Conservation (phyloP, 2,329 filamentous ascomycete species). For the Alternaria sp. region DNA sequence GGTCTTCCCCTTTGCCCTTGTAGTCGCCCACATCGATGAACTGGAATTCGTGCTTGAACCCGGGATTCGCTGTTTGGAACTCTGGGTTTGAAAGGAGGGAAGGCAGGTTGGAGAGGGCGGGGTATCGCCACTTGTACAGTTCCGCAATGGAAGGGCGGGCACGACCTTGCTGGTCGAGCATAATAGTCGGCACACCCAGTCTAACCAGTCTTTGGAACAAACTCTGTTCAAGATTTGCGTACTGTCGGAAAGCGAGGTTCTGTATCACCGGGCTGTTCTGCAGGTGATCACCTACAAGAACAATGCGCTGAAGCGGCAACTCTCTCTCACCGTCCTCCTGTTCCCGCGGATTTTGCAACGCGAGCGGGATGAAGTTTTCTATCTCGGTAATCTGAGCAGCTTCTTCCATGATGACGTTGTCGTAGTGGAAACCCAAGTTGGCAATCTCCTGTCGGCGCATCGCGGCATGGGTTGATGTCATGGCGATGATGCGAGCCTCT, state of each 20-base stretch:
- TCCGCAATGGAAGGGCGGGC: constrained; percentile 85
- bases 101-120: constrained; percentile 79
- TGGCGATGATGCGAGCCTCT: constrained; percentile 96
- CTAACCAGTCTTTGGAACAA: constrained; percentile 91
- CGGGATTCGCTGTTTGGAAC: constrained; percentile 84
- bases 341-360: constrained; percentile 78
- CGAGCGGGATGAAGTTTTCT: constrained; percentile 93
- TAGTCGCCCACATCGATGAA: constrained; percentile 97
- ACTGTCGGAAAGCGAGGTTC: constrained; percentile 91
- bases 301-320: constrained; percentile 82
- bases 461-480: constrained; percentile 98
- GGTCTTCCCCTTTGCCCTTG: constrained; percentile 85
- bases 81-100: constrained; percentile 73
- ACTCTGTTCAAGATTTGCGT: constrained; percentile 94
- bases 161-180: constrained; percentile 91
- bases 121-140: constrained; percentile 94
- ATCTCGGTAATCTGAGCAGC: constrained; percentile 97
- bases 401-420: constrained; percentile 98
- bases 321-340: constrained; percentile 66
- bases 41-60: constrained; percentile 93
- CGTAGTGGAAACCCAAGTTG: constrained; percentile 91
- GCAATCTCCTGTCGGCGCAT: constrained; percentile 93
- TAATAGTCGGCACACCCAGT: constrained; percentile 88
- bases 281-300: constrained; percentile 93
- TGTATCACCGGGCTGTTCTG: constrained; percentile 98